Percentiles rank a stretch among this genome's conserved stretches.
phyloP scores from a whole-genome alignment of 306 rosid species.

The Senna siamea region DNA sequence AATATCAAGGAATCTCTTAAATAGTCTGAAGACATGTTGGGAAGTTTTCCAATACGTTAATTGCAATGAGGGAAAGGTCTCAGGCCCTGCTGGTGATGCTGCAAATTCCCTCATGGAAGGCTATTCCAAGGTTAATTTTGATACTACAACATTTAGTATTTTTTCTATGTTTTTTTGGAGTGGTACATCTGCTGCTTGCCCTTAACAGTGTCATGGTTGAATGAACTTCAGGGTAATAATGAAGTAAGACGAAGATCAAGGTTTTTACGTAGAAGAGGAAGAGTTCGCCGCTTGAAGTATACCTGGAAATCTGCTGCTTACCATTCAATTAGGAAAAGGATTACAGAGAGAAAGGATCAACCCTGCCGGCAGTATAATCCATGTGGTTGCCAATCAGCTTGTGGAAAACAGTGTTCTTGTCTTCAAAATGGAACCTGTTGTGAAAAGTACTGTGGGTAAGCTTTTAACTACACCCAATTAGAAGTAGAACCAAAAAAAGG shows the following conservation, averaged over 20 bases:
- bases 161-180: neutral
- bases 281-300: slow-evolving; percentile 96
- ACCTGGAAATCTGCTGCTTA: slow-evolving; percentile 99
- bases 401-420: slow-evolving; percentile 97
- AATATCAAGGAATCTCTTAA: slow-evolving; percentile 85
- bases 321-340: slow-evolving; percentile 95
- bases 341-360: slow-evolving; percentile 94
- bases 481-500: neutral
- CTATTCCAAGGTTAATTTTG: slow-evolving; percentile 75
- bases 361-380: slow-evolving; percentile 99
- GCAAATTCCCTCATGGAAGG: slow-evolving; percentile 80
- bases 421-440: slow-evolving; percentile 97
- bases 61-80: slow-evolving; percentile 71
- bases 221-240: slow-evolving; percentile 74
- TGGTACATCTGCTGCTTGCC: slow-evolving; percentile 26
- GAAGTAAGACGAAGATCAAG: slow-evolving; percentile 94
- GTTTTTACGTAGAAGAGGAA: slow-evolving; percentile 91
- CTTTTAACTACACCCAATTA: slow-evolving; percentile 29
- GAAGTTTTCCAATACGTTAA: slow-evolving; percentile 91
- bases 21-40: slow-evolving; percentile 90
- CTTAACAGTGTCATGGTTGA: slow-evolving; percentile 37
- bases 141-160: slow-evolving; percentile 35
- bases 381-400: slow-evolving; percentile 90
- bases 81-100: slow-evolving; percentile 79
- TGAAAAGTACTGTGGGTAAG: slow-evolving; percentile 99